These are phyloP conservation scores for Talaromyces sp. DNA, from an alignment of 2,329 filamentous ascomycete genomes.

Conservation along the genomic window DNA sequence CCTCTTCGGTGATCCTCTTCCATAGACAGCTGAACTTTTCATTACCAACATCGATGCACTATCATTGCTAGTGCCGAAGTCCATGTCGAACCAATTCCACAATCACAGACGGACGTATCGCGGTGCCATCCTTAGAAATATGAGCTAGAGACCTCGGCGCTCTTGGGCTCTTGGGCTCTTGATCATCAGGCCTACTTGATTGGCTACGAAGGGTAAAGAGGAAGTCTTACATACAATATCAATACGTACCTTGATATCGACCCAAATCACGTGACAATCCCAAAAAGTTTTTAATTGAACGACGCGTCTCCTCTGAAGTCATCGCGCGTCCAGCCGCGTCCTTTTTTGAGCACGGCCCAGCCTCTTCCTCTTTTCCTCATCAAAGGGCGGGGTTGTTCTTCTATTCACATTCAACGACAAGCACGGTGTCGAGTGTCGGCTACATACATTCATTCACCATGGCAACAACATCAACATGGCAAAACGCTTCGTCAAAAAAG, in stretches of 20 bases:
- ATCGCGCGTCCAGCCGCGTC: conserved; percentile 25
- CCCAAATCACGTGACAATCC: conserved; percentile 13
- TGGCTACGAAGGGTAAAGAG: background rate
- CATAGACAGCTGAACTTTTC: too few species aligned
- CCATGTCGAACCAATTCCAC: background rate
- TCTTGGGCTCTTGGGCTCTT: background rate
- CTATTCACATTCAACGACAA: background rate
- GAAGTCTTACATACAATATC: background rate
- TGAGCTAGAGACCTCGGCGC: background rate
- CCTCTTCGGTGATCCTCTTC: too few species aligned
- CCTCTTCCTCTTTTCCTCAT: background rate
- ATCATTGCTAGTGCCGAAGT: background rate
- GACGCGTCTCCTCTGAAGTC: conserved; percentile 20
- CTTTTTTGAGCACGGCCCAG: conserved; percentile 17
- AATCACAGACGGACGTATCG: background rate
- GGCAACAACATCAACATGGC: conserved; percentile 7
- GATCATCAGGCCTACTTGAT: background rate
- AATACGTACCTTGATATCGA: background rate
- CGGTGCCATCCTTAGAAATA: background rate
- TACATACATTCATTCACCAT: background rate
- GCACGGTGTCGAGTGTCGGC: background rate
- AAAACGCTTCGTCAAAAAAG: conserved; percentile 34
- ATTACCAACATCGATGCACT: background rate
- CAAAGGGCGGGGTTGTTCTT: background rate
- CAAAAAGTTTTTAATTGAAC: conserved; percentile 26